Conservation (phyloP, 2,329 filamentous ascomycete species). For the Phialophora verrucosa region DNA sequence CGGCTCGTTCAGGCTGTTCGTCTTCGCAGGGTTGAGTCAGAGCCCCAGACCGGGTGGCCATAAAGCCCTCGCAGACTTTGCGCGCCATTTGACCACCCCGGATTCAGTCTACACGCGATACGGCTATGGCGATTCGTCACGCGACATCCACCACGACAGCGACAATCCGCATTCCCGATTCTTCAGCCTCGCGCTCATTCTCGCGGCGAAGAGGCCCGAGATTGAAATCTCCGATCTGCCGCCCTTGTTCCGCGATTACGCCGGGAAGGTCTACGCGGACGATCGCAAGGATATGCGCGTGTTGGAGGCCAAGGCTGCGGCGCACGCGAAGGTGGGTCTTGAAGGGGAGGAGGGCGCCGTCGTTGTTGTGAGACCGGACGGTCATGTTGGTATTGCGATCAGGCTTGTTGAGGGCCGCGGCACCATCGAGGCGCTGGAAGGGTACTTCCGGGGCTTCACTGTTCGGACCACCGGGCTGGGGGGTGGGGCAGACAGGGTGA, state of each 20-base stretch:
- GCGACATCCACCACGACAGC: constrained; percentile 76
- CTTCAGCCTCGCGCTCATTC: constrained; percentile 78
- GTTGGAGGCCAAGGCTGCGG: constrained; percentile 71
- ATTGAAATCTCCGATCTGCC: constrained; percentile 79
- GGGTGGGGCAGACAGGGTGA: constrained; percentile 24
- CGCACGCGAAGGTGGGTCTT: constrained; percentile 86
- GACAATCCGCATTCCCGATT: constrained; percentile 85
- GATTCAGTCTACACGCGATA: constrained; percentile 73
- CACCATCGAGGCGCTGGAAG: constrained; percentile 80
- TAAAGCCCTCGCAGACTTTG: constrained; percentile 71
- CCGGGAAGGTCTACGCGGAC: constrained; percentile 84
- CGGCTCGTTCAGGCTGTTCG: constrained; percentile 82
- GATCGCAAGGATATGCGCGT: constrained; percentile 76
- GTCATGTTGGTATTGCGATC: constrained; percentile 80
- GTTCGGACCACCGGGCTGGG: constrained; percentile 15
- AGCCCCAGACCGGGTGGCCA: constrained; percentile 54
- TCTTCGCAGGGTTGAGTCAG: constrained; percentile 76
- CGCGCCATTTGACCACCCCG: constrained; percentile 66
- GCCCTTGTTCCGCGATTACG: constrained; percentile 72
- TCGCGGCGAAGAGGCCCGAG: constrained; percentile 69
- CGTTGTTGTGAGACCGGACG: constrained; percentile 83
- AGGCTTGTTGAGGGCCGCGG: constrained; percentile 75
- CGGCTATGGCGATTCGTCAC: constrained; percentile 49
- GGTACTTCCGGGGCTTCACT: constrained; percentile 66
- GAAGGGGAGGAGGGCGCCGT: constrained; percentile 64